A percentile compares a stretch with the other conserved stretches of the same genome.
Conservation (phyloP, 495 filamentous ascomycete genomes). For the Podospora sp. region DNA sequence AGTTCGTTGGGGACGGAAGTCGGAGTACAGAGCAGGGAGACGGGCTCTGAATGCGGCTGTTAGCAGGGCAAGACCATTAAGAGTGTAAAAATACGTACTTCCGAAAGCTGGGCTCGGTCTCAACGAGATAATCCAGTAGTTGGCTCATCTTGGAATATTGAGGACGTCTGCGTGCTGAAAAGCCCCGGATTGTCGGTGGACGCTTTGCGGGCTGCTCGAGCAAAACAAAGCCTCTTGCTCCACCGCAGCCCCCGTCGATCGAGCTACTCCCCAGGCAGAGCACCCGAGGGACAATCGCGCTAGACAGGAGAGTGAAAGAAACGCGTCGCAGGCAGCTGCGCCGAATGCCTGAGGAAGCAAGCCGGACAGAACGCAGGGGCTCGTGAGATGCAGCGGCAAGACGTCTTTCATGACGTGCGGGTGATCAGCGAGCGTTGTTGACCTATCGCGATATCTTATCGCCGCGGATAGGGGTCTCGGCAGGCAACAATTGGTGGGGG, state of each 20-base stretch:
- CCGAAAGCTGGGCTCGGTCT: constrained; percentile 49
- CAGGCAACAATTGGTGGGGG: not conserved
- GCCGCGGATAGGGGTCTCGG: not conserved
- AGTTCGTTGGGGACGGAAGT: constrained; percentile 75
- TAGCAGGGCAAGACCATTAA: not conserved
- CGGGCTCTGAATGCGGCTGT: constrained; percentile 61
- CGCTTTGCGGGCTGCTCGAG: not conserved
- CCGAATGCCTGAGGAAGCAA: constrained; percentile 5
- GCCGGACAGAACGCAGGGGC: not conserved
- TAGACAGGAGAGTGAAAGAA: constrained; percentile 1
- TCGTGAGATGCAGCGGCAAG: not conserved
- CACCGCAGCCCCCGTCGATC: not conserved
- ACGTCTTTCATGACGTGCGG: constrained; percentile 14
- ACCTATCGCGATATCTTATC: constrained; percentile 22
- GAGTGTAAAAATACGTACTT: constrained; percentile 35
- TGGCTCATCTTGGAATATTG: constrained; percentile 26
- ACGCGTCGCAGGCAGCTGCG: not conserved
- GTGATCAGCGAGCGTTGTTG: constrained; percentile 7
- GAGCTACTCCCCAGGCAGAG: not conserved
- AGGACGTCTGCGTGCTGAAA: not conserved
- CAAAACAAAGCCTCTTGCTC: not conserved
- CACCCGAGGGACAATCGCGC: constrained; percentile 3
- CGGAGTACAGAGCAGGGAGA: constrained; percentile 90
- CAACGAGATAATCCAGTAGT: constrained; percentile 49
- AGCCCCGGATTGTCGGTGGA: not conserved